Evolutionary conservation across 768 basidiomycete species (phyloP), one percentile per base, ranked within the genome.

Genomic region (Collybia sp.): DNA sequence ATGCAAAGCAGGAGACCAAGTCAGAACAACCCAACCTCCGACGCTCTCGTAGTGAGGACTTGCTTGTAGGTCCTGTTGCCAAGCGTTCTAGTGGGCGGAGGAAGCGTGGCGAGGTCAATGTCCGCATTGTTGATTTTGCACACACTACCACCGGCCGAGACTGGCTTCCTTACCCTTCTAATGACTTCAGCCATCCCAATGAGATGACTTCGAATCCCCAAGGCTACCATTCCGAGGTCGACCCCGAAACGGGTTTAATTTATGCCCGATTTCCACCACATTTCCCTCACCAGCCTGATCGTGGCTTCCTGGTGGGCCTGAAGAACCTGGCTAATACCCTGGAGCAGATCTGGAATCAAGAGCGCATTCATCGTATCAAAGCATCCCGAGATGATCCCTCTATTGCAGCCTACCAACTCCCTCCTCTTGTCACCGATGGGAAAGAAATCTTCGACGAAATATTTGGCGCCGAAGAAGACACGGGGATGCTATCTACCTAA

Each of bases 121-220:
- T 99, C 51, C 91, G 94, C 31, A 83, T 99, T 43, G 96, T 99
- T 45, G 96, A 99, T 66, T 99, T 99, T 67, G 96, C 95, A 11
- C 95, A 97, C 60, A 97, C 96, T 43, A 97, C 93, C 8, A 97
- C 94, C 1, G 96, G 96, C 11, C 76, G 76, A 17, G 96, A 99
- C 64, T 98, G 91, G 80, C 65, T 88, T 36, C 76, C 84, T 10
- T 76, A 77, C 58, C 78, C 83, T 1, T 63, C 72, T 16, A 62
- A 69, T 31, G 71, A 69, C 47, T 66, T 64, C 31, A 49, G 55
- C 35, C 55, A 62, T 25, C 60, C 71, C 12, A 62, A 69, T 48
- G 77, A 82, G 53, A 68, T 73, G 39, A 72, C 71, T 46, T 71
- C 75, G 44, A 79, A 77, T 53, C 74, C 73, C 9, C 85, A 84